These are phyloP conservation scores for Hygrocybe coccinea DNA, from an alignment of 768 basidiomycete species.

Conservation along the genomic window DNA sequence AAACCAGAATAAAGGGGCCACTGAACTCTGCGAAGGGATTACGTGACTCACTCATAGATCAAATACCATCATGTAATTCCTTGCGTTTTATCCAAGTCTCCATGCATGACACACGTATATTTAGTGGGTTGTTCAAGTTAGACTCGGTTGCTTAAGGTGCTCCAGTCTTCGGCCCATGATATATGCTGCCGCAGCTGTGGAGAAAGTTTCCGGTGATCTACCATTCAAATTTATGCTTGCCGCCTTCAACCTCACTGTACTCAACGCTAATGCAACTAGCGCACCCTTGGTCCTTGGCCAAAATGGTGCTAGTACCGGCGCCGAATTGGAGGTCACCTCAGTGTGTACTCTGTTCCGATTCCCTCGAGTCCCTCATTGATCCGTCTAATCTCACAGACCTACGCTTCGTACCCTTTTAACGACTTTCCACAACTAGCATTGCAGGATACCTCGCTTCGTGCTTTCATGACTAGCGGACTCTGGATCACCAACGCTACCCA, in stretches of 20 bases:
- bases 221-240: conserved; percentile 43
- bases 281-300: conserved; percentile 43
- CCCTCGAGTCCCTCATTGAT: not conserved
- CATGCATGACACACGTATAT: too few relatives aligned
- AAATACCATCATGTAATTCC: too few relatives aligned
- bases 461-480: conserved; percentile 28
- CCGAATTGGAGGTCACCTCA: conserved; percentile 39
- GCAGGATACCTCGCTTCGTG: conserved; percentile 34
- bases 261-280: conserved; percentile 43
- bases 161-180: too few relatives aligned
- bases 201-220: conserved; percentile 10
- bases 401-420: conserved; percentile 46
- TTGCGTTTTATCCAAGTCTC: too few relatives aligned
- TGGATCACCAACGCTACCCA: conserved; percentile 40
- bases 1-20: not conserved
- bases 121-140: too few relatives aligned
- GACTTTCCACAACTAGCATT: conserved; percentile 42
- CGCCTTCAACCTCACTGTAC: conserved; percentile 38
- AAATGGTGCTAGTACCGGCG: conserved; percentile 35
- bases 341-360: conserved; percentile 25
- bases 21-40: too few relatives aligned
- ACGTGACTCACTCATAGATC: too few relatives aligned
- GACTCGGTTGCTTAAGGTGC: too few relatives aligned
- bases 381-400: conserved; percentile 33
- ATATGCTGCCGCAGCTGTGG: not conserved